These are phyloP conservation scores for Tolypocladium tropicale DNA, from an alignment of 2,329 filamentous ascomycete genomes.

Conservation along the genomic window DNA sequence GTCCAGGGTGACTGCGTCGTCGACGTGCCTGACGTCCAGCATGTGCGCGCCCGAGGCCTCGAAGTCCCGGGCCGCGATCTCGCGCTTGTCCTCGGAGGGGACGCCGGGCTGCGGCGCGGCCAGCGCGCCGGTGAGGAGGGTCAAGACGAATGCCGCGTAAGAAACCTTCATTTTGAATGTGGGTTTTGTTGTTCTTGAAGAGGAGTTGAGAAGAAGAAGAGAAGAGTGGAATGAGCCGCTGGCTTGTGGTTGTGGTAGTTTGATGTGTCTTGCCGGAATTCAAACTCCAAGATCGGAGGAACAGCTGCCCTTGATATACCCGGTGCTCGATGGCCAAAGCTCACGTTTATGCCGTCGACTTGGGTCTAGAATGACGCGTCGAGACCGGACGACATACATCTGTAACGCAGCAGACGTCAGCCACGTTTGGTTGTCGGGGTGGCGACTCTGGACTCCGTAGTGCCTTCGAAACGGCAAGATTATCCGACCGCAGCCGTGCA, in stretches of 20 bases:
- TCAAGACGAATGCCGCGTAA: constrained; percentile 1
- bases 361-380: not conserved
- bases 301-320: not conserved
- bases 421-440: not conserved
- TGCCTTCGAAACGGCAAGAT: not conserved
- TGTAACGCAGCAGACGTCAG: not conserved
- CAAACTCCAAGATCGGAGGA: not conserved
- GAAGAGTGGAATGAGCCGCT: not conserved
- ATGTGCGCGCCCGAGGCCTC: not conserved
- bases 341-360: not conserved
- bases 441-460: not conserved
- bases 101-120: not conserved
- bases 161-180: constrained; percentile 5
- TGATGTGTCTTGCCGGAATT: not conserved
- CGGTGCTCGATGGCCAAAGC: not conserved
- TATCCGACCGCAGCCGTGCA: not conserved
- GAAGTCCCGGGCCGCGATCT: not conserved
- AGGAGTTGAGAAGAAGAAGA: not conserved
- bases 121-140: constrained; percentile 5
- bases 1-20: not conserved
- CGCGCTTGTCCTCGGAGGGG: not conserved
- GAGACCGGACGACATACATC: not conserved
- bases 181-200: not conserved
- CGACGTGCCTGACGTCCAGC: not conserved
- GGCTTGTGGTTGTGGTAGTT: not conserved